These are phyloP conservation scores for Schizochytrium sp. DNA, from an alignment of 108 stramenopile species.

Conservation along the genomic window DNA sequence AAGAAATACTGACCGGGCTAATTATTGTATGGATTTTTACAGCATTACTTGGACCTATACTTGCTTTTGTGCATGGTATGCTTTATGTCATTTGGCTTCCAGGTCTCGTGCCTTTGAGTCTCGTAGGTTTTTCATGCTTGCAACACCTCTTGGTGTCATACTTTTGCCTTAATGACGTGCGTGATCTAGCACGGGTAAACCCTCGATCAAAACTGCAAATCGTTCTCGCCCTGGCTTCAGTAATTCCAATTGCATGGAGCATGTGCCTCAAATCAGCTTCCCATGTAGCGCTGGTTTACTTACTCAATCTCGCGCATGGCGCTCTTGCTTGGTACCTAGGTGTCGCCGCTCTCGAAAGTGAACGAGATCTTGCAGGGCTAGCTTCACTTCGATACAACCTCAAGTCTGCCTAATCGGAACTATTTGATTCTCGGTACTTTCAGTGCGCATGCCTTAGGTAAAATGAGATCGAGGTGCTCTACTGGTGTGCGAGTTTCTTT, in stretches of 20 bases:
- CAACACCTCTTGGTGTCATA: not conserved
- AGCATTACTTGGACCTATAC: not conserved
- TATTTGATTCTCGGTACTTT: not conserved
- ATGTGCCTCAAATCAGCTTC: not conserved
- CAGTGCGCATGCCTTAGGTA: not conserved
- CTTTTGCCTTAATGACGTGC: not conserved
- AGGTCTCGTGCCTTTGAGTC: not conserved
- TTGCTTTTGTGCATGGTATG: not conserved
- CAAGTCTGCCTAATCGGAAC: not conserved
- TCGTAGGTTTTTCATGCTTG: not conserved
- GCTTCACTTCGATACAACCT: not conserved
- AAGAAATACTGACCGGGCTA: not conserved
- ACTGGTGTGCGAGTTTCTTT: not conserved
- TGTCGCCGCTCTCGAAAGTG: slow-evolving; percentile 2
- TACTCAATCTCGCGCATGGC: slow-evolving; percentile 18
- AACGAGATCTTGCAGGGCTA: not conserved
- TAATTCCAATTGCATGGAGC: not conserved
- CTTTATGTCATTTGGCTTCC: not conserved
- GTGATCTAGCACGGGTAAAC: not conserved
- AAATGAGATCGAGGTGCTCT: not conserved
- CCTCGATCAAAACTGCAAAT: not conserved
- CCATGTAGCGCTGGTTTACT: not conserved
- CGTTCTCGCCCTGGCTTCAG: not conserved
- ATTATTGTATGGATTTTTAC: not conserved
- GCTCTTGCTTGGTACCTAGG: slow-evolving; percentile 17